Evolutionary conservation across 73 alveolate species (phyloP), one percentile per base, ranked within the genome.

Genomic region (Urostyla sp.): DNA sequence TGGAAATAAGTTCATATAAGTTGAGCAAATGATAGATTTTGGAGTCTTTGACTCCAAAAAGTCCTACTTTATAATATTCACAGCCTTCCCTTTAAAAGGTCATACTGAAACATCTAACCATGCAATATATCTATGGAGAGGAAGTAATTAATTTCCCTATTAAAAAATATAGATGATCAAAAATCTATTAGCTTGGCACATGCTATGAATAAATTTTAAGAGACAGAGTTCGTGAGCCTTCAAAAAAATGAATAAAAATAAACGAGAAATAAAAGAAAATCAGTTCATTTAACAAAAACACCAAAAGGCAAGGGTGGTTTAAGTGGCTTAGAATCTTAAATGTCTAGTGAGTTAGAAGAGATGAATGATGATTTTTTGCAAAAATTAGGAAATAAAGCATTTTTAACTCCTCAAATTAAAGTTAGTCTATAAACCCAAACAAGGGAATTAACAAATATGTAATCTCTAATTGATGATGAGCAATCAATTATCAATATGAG

Each of bases 61-160:
- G 21, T 31, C 90, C 10, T 80, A 80, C 67, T 66, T 52, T 30
- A 80, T 80, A 1, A 35, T 80, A 24, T 73, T 66, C 27, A 7
- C 55, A 7, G 34, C 55, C 34, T 21, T 18, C 13, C 23, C 28
- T 38, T 24, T 20, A 36, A 30, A 61, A 24, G 21, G 24, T 34
- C 34, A 36, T 18, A 5, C 43, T 0, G 23, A 20, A 13, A 20
- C 16, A 15, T 23, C 61, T 0, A 61, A 80, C 34, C 69, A 69
- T 66, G 75, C 78, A 20, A 34, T 80, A 24, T 80, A 80, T 51
- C 44, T 80, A 0, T 80, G 90, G 90, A 44, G 83, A 66, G 90
- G 90, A 10, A 31, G 50, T 7, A 79, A 75, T 26, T 21, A 75
- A 18, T 18, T 67, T 11, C n/a, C n/a, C n/a, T n/a, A n/a, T n/a